phyloP scores from a whole-genome alignment of 2,329 filamentous ascomycete genomes.

The Ophiostoma angusticollis region DNA sequence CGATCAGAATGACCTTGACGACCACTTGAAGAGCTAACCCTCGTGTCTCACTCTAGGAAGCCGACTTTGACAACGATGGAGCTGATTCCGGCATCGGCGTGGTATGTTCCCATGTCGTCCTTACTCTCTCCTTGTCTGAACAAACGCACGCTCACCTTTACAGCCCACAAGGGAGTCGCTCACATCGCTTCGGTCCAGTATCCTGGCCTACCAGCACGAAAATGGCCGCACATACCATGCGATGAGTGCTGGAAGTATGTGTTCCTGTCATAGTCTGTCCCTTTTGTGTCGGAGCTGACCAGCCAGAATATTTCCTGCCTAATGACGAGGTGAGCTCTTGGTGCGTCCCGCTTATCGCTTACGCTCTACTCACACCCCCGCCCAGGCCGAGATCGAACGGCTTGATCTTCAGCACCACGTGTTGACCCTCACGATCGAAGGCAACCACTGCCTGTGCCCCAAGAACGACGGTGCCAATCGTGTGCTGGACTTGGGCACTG shows the following conservation, averaged over 20 bases:
- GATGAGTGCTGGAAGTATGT: conserved; percentile 17
- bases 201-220: conserved; percentile 15
- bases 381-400: conserved; percentile 13
- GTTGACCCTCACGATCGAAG: conserved; percentile 13
- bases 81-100: conserved; percentile 10
- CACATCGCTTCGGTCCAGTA: conserved; percentile 15
- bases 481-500: conserved; percentile 15
- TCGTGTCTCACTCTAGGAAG: conserved; percentile 1
- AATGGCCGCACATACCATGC: conserved; percentile 17
- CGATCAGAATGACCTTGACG: too few species aligned
- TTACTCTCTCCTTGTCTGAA: not conserved
- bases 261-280: not conserved
- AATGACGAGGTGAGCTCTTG: conserved; percentile 15
- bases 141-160: not conserved
- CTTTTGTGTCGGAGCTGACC: conserved; percentile 3
- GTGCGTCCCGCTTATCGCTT: not conserved
- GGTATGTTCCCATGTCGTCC: not conserved
- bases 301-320: conserved; percentile 15
- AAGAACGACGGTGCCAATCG: conserved; percentile 13
- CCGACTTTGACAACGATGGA: conserved; percentile 5
- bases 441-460: conserved; percentile 11
- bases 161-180: conserved; percentile 13
- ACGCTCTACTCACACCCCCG: not conserved
- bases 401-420: conserved; percentile 15
- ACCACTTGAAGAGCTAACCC: too few species aligned